Evolutionary conservation across 2,329 filamentous ascomycete genomes (phyloP).

Genomic region (Colletotrichum sp.): DNA sequence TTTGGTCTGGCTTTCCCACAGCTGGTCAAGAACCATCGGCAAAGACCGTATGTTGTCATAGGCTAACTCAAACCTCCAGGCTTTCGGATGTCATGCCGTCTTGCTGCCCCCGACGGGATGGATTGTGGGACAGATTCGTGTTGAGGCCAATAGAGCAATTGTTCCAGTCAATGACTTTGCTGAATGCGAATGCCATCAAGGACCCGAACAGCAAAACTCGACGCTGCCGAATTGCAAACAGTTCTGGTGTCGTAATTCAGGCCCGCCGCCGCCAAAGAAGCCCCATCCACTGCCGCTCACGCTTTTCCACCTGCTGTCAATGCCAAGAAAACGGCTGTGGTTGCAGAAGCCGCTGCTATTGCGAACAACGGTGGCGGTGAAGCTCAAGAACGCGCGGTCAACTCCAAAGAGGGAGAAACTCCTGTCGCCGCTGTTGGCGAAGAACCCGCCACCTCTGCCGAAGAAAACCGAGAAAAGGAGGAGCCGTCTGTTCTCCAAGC

Average conservation of each 20-base stretch:
- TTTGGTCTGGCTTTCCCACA: neutral
- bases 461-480: neutral
- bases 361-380: neutral
- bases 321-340: neutral
- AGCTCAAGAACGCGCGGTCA: neutral
- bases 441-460: neutral
- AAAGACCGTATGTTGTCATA: neutral
- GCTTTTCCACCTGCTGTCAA: neutral
- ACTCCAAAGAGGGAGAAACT: neutral
- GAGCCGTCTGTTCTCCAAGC: neutral
- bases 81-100: neutral
- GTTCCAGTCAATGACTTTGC: neutral
- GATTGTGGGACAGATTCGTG: neutral
- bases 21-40: neutral
- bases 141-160: fast-evolving
- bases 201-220: neutral
- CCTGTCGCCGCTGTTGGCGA: neutral
- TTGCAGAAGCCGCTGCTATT: neutral
- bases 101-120: neutral
- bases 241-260: neutral
- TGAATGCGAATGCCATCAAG: neutral
- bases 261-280: neutral
- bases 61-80: neutral
- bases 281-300: neutral
- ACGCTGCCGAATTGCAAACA: neutral